Base-by-base conservation (phyloP, 352 stramenopile species). In the Lagenidium giganteum region DNA sequence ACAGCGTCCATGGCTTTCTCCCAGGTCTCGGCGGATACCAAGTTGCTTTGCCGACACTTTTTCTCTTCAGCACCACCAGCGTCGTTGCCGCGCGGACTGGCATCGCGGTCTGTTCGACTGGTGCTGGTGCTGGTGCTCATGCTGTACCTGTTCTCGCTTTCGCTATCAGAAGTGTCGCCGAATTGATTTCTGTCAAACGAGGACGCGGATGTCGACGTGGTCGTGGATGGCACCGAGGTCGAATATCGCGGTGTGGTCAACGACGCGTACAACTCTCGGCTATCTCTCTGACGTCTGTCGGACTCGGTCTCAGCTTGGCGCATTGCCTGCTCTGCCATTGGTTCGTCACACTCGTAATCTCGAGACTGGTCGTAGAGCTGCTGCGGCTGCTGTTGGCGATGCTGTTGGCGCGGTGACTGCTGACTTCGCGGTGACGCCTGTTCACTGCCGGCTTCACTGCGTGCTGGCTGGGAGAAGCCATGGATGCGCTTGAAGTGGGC, bases 1-100 rank as follows among this genome's bases (percentile, higher is more conserved):
- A 87, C 71, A 37, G 74, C 75, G 37, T 81, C 68, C 54, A 85
- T 83, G 27, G 75, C 75, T 4, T 70, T 64, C 43, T 83, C 65
- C 70, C 71, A 87, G 13, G 76, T 74, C 30, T 83, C 73, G 6
- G 65, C 47, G 0, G 75, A 60, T 16, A 87, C 75, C 3, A 60
- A 57, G 47, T 80, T 75, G 56, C 67, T 86, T 31, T 85, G 63
- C 0, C 57, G 57, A 34, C 70, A 86, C 6, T 45, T n/a, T 28
- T 66, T 73, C 36, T 52, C 54, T 18, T 74, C 57, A 3, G 39
- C 51, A 22, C 52, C 33, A 11, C 22, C 25, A 1, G 39, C 24
- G 16, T 40, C 56, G 39, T 31, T 54, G n/a, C n/a, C n/a, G n/a
- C n/a, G n/a, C n/a, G 3, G 32, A 25, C 20, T 57, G 36, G 28